phyloP scores from a whole-genome alignment of 495 filamentous ascomycete species.

The Aspergillus nidulans region DNA sequence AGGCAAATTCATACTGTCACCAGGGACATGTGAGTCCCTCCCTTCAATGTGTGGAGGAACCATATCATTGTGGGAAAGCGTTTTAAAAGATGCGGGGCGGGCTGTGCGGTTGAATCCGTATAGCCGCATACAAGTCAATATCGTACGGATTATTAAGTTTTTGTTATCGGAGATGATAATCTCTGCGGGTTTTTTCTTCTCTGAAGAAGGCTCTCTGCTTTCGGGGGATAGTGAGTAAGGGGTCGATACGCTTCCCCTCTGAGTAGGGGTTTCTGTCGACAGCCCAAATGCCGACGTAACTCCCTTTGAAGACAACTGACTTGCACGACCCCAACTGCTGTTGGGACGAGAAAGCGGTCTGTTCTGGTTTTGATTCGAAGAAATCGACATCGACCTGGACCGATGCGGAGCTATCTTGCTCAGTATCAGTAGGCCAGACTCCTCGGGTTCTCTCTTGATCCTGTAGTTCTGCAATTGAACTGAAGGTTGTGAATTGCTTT shows the following conservation, averaged over 20 bases:
- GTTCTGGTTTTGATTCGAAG: conserved; percentile 28
- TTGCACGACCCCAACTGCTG: conserved; percentile 17
- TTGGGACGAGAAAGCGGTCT: conserved; percentile 20
- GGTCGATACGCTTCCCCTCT: conserved; percentile 15
- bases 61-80: conserved; percentile 18
- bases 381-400: conserved; percentile 36
- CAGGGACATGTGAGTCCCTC: conserved; percentile 11
- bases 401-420: conserved; percentile 31
- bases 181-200: conserved; percentile 31
- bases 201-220: conserved; percentile 12
- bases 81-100: conserved; percentile 19
- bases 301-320: conserved; percentile 13
- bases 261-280: conserved; percentile 21
- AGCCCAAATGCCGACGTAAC: conserved; percentile 29
- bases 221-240: conserved; percentile 18
- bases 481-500: conserved; percentile 28
- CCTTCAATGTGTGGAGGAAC: conserved; percentile 8
- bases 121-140: conserved; percentile 61
- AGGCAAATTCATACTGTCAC: conserved; percentile 3
- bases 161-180: conserved; percentile 38
- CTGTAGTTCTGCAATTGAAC: conserved; percentile 33
- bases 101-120: conserved; percentile 53
- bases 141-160: conserved; percentile 42
- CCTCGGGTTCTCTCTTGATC: conserved; percentile 40
- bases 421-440: conserved; percentile 30